Base-by-base conservation (phyloP, 2,329 filamentous ascomycete genomes). In the Trichoderma guizhouense region DNA sequence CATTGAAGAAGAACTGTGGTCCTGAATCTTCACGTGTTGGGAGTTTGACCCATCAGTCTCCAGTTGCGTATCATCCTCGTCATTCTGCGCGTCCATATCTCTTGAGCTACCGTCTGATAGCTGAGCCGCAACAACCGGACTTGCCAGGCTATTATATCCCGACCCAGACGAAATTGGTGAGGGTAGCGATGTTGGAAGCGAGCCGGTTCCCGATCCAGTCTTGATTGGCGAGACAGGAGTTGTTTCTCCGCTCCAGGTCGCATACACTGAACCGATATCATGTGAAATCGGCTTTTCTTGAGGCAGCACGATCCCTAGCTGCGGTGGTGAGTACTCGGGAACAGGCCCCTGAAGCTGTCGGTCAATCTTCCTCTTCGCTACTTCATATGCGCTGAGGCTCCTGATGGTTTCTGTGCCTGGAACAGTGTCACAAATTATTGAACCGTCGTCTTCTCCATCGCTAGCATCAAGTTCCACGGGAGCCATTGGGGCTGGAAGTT, bases 401-500 rank as follows among this genome's bases (percentile, higher is more conserved):
- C 82, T 79, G 0, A 81, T 79, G 36, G 82, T 81, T 28, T 83
- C 81, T 0, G 81, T 82, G 1, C 82, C 82, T 7, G 85, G 74
- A 51, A 84, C 82, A 0, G 82, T 82, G 1, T 83, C 82, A 14
- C 80, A 81, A 15, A 82, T 77, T 57, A 80, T 77, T 6, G 80
- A 83, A 61, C 78, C 77, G 11, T 78, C 79, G 62, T 84, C 80
- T 12, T 79, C 81, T 69, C 18, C 79, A 51, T 71, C 69, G 26
- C 61, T 79, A 24, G 82, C 84, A 57, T 88, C 85, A 55, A 89
- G 79, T 75, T 89, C 87, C 6, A 82, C 84, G 0, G 86, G 86
- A 3, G 81, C 79, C 0, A 80, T 74, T 0, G 83, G 83, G 6
- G 82, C 86, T 2, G 86, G 82, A 76, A 89, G 76, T 75, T 89